phyloP scores from a whole-genome alignment of 495 filamentous ascomycete genomes.

The Cetradonia linearis region DNA sequence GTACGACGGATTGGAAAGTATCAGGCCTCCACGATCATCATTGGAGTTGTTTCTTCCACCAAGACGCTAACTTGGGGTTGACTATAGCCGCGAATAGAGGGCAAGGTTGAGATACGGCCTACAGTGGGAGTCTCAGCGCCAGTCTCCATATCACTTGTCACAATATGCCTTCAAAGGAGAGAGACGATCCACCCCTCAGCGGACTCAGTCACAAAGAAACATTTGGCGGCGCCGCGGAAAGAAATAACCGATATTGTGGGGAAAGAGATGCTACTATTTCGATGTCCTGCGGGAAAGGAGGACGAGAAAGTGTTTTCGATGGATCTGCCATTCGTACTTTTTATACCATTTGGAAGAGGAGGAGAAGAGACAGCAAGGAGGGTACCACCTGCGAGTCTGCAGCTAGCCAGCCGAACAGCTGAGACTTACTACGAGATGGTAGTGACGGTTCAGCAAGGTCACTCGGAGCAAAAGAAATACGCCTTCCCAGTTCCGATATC shows the following conservation, averaged over 20 bases:
- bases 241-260: constrained; percentile 88
- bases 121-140: constrained; percentile 71
- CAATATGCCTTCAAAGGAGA: constrained; percentile 81
- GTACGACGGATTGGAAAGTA: neutral
- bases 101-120: constrained; percentile 94
- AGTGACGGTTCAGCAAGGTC: constrained; percentile 87
- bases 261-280: constrained; percentile 86
- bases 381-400: constrained; percentile 85
- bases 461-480: constrained; percentile 76
- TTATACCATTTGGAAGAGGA: constrained; percentile 88
- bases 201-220: constrained; percentile 85
- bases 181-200: constrained; percentile 96
- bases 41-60: neutral
- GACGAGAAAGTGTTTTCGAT: constrained; percentile 86
- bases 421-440: constrained; percentile 97
- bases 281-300: constrained; percentile 72
- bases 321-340: constrained; percentile 94
- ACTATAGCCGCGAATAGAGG: constrained; percentile 80
- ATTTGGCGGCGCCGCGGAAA: constrained; percentile 81
- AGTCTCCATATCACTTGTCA: constrained; percentile 84
- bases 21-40: neutral
- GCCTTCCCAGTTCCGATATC: constrained; percentile 82
- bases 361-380: constrained; percentile 78
- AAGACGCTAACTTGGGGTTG: neutral
- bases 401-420: constrained; percentile 80